Conservation (phyloP, 2,329 filamentous ascomycete species). For the Magnaporthiopsis incrustans region DNA sequence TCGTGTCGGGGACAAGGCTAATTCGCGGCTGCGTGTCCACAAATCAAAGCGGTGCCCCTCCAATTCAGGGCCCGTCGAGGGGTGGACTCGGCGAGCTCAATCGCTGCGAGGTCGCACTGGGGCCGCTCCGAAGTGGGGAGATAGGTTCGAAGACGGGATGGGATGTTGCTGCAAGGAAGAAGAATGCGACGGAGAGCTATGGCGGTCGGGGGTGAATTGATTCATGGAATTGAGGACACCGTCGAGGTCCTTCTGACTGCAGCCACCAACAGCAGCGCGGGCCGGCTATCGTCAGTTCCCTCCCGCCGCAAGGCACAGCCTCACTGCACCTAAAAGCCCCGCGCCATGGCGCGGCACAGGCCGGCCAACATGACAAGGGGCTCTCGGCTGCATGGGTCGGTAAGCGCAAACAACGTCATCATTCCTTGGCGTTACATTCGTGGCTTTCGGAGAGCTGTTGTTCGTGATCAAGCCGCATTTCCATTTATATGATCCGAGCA, state of each 20-base stretch:
- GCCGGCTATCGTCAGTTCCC: background rate
- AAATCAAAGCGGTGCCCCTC: background rate
- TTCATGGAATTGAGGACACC: background rate
- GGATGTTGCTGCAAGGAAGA: background rate
- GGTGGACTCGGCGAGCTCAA: background rate
- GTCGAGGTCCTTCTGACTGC: background rate
- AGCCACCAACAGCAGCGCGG: background rate
- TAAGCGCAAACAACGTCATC: background rate
- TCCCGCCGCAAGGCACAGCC: background rate
- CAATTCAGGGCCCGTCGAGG: background rate
- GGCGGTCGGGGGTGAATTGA: no score
- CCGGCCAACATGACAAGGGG: background rate
- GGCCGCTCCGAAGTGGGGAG: background rate
- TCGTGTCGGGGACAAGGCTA: background rate
- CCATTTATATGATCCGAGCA: no score
- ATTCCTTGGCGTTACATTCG: background rate
- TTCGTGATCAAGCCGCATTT: no score
- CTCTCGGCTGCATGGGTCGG: background rate
- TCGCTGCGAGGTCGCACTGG: background rate
- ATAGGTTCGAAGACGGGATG: background rate
- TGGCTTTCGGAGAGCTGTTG: background rate
- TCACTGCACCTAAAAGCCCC: background rate
- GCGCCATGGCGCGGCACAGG: background rate
- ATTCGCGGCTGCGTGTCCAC: background rate
- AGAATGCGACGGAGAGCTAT: background rate